A percentile compares a stretch with the other conserved stretches of the same genome.
phyloP scores from a whole-genome alignment of 164 flowering plant species.

The Nymphaea thermarum region DNA sequence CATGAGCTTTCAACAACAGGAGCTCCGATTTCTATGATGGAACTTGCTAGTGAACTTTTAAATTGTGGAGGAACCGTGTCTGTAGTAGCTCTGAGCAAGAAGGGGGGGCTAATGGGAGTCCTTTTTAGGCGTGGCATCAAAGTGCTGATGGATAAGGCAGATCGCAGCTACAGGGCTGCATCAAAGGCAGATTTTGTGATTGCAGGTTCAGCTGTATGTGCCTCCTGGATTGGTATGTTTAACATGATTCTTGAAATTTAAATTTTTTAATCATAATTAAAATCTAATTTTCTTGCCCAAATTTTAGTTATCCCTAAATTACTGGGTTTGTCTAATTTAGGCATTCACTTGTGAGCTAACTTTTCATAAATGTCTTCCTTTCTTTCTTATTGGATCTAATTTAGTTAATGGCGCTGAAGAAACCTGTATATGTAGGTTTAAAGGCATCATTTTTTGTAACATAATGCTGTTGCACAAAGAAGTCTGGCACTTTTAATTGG shows the following conservation, averaged over 20 bases:
- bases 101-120: constrained; percentile 85
- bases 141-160: constrained; percentile 74
- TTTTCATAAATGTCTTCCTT: no score
- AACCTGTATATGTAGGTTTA: no score
- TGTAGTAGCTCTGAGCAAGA: constrained; percentile 81
- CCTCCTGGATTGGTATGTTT: constrained; percentile 83
- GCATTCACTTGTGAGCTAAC: no score
- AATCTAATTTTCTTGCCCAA: no score
- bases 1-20: constrained; percentile 98
- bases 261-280: background rate
- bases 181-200: constrained; percentile 91
- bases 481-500: background rate
- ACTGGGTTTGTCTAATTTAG: no score
- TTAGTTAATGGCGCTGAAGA: no score
- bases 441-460: background rate
- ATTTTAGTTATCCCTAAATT: no score
- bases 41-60: constrained; percentile 83
- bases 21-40: constrained; percentile 97
- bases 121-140: constrained; percentile 77
- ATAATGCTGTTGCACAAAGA: background rate
- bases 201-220: constrained; percentile 98
- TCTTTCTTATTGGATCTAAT: no score
- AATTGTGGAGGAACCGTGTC: constrained; percentile 98
- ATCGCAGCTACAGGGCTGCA: constrained; percentile 70
- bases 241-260: background rate